Percentiles rank a stretch among this genome's conserved stretches.
Conservation (phyloP, 2,329 filamentous ascomycete species). For the Coniochaeta sp. region DNA sequence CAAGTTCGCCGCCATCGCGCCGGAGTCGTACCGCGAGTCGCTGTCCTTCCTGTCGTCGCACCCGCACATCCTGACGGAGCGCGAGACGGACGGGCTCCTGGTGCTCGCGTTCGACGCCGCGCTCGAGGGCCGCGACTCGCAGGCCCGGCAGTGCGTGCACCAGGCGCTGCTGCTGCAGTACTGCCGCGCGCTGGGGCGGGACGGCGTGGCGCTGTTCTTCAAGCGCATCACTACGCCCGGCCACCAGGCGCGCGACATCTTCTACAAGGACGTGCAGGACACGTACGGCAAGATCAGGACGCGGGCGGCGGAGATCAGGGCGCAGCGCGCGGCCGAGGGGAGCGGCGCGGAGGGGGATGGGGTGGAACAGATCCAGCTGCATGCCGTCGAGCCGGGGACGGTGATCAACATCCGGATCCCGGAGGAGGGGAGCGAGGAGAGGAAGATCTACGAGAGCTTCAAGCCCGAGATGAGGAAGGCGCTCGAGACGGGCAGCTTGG, state of each 20-base stretch:
- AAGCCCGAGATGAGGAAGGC: slow-evolving; percentile 73
- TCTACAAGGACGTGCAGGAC: slow-evolving; percentile 84
- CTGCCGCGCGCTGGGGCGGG: slow-evolving; percentile 79
- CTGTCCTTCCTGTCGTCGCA: slow-evolving; percentile 73
- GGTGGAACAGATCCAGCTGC: slow-evolving; percentile 94
- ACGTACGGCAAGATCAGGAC: slow-evolving; percentile 79
- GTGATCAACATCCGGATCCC: slow-evolving; percentile 86
- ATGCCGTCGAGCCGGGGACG: slow-evolving; percentile 89
- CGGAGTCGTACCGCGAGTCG: slow-evolving; percentile 65
- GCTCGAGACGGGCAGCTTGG: slow-evolving; percentile 79
- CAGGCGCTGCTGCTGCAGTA: slow-evolving; percentile 91
- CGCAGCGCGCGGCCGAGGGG: slow-evolving; percentile 42
- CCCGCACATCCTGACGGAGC: slow-evolving; percentile 71
- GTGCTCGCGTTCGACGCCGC: slow-evolving; percentile 88
- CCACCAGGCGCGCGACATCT: slow-evolving; percentile 85
- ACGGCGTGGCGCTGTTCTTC: slow-evolving; percentile 91
- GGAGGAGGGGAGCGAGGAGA: slow-evolving; percentile 52
- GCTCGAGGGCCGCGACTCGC: slow-evolving; percentile 67
- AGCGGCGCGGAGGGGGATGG: slow-evolving; percentile 46
- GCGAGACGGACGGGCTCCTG: slow-evolving; percentile 83
- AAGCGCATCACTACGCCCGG: slow-evolving; percentile 85
- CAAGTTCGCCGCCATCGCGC: slow-evolving; percentile 71
- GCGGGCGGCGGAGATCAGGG: slow-evolving; percentile 64
- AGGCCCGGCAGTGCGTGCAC: slow-evolving; percentile 81
- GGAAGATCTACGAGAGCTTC: slow-evolving; percentile 79